phyloP scores from a whole-genome alignment of 345 rosid genomes.

The Sapria himalayana region DNA sequence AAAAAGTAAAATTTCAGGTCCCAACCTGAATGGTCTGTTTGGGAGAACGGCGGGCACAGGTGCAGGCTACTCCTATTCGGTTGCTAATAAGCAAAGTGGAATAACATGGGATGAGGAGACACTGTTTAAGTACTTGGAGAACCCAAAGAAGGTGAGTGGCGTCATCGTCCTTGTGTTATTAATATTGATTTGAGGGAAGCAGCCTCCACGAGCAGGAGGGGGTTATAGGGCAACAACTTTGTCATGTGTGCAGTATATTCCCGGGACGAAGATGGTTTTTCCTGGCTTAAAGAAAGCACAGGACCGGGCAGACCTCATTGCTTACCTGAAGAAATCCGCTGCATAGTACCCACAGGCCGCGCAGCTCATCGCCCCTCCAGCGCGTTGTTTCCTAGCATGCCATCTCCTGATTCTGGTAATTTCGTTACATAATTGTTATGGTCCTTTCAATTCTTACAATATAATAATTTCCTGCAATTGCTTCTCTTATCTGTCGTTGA shows the following conservation, averaged over 20 bases:
- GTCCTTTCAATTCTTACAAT: too few species aligned
- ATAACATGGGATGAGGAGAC: constrained; percentile 75
- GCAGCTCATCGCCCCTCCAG: too few species aligned
- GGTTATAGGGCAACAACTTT: neutral
- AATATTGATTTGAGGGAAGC: neutral
- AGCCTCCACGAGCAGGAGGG: neutral
- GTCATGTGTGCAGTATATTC: constrained; percentile 50
- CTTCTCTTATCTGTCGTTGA: too few species aligned
- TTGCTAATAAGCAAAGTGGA: constrained; percentile 81
- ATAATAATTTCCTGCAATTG: too few species aligned
- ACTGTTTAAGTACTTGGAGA: constrained; percentile 63
- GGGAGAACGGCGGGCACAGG: constrained; percentile 84
- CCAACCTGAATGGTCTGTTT: constrained; percentile 70
- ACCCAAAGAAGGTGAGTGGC: constrained; percentile 53
- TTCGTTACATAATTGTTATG: too few species aligned
- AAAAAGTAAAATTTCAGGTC: constrained; percentile 46
- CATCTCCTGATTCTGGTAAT: too few species aligned
- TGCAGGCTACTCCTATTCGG: constrained; percentile 72
- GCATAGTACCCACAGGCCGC: too few species aligned
- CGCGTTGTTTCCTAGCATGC: too few species aligned
- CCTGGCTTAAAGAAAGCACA: constrained; percentile 94
- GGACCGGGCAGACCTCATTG: constrained; percentile 79
- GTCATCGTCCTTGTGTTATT: neutral
- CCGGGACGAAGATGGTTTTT: constrained; percentile 98
- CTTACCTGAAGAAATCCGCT: constrained; percentile 71